Base-by-base conservation (phyloP, 1,284 basidiomycete genomes). In the Thelephora terrestris region DNA sequence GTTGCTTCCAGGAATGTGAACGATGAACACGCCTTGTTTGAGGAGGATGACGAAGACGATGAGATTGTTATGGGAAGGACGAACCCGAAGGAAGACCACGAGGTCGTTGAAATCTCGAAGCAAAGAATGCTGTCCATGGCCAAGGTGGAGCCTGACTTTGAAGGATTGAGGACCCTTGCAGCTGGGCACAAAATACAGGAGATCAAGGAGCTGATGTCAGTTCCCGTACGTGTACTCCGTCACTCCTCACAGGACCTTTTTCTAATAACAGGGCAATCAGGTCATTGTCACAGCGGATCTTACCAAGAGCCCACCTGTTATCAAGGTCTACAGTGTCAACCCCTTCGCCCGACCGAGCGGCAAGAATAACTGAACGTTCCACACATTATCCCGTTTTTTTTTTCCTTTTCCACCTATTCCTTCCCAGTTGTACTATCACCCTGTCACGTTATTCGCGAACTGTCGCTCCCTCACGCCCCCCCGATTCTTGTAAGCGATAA, bases 211-310 rank as follows among this genome's bases (percentile, higher is more conserved):
- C 67, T 94, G 57, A 86, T 88, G 82, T 88, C 78, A 43, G 85
- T 96, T 38, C 92, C 91, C 48, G 92, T 93, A 69, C 57, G 84
- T 74, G n/a, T 47, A 17, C 29, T 46, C 16, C 37, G 14, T 43
- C 29, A 40, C 23, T n/a, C 50, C 12, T 29, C 39, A 49, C 55
- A n/a, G 54, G 39, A 18, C 24, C 54, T 46, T 53, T 44, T 35
- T 27, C 35, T 50, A n/a, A 38, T 48, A 32, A 29, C 46, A 37
- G 9, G 37, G 17, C 38, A 45, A 54, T 27, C 53, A 90, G 87
- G 87, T 93, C 58, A 92, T 95, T 61, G 81, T 96, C 55, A 92
- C 91, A 35, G 90, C 91, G 34, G 92, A 96, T 64, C 69, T 95
- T 58, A 91, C 88, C 55, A 94, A 93, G 77, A 91, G 86, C 57